A percentile compares a stretch with the other conserved stretches of the same genome.
These are phyloP conservation scores for Aureobasidium sp. DNA, from an alignment of 2,329 filamentous ascomycete genomes.

Conservation along the genomic window DNA sequence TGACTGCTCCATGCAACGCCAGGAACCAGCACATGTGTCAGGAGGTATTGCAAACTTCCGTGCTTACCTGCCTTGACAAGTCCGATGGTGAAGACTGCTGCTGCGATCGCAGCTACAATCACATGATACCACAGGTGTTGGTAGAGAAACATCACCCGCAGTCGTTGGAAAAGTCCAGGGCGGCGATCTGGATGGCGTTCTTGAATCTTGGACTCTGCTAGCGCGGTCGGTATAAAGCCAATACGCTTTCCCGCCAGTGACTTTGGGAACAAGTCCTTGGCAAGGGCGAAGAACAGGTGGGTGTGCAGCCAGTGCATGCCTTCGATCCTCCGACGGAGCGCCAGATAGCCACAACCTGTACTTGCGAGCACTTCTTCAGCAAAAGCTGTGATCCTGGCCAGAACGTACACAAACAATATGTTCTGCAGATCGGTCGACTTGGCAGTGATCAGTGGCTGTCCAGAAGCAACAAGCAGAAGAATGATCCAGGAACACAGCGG, in stretches of 20 bases:
- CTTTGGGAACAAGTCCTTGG: conserved; percentile 3
- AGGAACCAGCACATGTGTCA: conserved; percentile 47
- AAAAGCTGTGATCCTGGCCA: not conserved
- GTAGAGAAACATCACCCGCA: conserved; percentile 42
- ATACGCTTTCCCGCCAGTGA: not conserved
- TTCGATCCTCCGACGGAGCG: not conserved
- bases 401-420: not conserved
- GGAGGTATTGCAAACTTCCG: conserved; percentile 33
- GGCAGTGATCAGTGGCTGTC: not conserved
- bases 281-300: not conserved
- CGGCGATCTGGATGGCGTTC: conserved; percentile 3
- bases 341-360: conserved; percentile 1
- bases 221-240: conserved; percentile 1
- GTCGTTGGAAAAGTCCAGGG: not conserved
- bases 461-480: conserved; percentile 4
- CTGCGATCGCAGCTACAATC: not conserved
- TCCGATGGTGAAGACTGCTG: conserved; percentile 29
- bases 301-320: conserved; percentile 6
- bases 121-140: conserved; percentile 51
- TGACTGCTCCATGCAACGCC: conserved; percentile 48
- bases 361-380: conserved; percentile 7
- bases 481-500: conserved; percentile 7
- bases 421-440: not conserved
- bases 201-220: conserved; percentile 10
- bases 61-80: conserved; percentile 47